Evolutionary conservation across 345 rosid genomes (phyloP).

Genomic region (Hevea brasiliensis): DNA sequence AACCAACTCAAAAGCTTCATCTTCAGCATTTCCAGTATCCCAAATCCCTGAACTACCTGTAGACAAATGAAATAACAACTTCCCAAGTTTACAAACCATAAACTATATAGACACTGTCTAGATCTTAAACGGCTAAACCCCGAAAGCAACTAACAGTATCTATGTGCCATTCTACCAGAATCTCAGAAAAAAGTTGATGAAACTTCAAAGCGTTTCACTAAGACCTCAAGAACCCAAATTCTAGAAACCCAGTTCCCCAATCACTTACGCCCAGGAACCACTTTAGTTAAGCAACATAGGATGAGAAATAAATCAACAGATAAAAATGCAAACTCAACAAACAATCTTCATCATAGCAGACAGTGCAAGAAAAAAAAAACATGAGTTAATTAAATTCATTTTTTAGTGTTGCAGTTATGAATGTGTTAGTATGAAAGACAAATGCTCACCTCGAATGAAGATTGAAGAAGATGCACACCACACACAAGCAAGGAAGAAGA

Average conservation of each 20-base stretch:
- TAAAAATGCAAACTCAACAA: no score
- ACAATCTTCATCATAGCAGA: no score
- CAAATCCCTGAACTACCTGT: slow-evolving; percentile 24
- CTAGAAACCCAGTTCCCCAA: slow-evolving; percentile 8
- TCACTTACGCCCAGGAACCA: slow-evolving; percentile 15
- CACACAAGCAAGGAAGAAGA: no score
- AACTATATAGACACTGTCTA: slow-evolving; percentile 5
- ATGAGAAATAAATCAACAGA: no score
- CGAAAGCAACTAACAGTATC: neutral
- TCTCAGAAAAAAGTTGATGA: neutral
- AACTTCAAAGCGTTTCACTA: no score
- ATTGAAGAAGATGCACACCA: no score
- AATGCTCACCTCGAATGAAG: no score
- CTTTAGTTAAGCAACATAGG: no score
- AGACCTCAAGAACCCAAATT: slow-evolving; percentile 11
- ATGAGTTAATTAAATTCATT: no score
- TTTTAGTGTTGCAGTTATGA: no score
- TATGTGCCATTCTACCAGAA: neutral
- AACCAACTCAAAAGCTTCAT: slow-evolving; percentile 43
- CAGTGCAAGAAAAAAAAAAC: no score
- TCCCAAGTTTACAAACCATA: slow-evolving; percentile 15
- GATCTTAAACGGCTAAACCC: neutral
- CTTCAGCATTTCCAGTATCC: slow-evolving; percentile 36
- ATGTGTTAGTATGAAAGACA: no score
- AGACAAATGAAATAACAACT: slow-evolving; percentile 8